Conservation (phyloP, 225 moss, liverwort and hornwort genomes). For the Bryum argenteum region DNA sequence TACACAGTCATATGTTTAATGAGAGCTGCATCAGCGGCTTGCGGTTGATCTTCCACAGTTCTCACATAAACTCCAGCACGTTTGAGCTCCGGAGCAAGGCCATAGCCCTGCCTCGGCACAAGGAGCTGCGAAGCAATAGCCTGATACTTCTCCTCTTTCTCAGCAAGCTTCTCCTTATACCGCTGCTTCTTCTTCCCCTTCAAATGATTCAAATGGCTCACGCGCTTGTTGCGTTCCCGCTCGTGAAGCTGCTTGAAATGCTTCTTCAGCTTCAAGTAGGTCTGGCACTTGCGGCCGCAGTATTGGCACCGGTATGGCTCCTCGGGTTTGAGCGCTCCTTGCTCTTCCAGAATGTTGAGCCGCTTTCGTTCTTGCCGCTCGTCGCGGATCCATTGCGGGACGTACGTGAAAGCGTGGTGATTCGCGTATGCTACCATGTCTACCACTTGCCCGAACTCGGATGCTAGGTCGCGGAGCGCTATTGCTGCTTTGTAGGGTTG, state of each 20-base stretch:
- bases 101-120: conserved; percentile 77
- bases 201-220: conserved; percentile 54
- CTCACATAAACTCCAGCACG: conserved; percentile 80
- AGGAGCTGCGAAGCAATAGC: conserved; percentile 65
- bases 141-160: conserved; percentile 69
- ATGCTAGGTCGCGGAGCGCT: conserved; percentile 65
- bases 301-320: conserved; percentile 74
- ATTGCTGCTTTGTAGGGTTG: conserved; percentile 77
- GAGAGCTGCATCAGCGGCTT: conserved; percentile 90
- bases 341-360: conserved; percentile 64
- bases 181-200: conserved; percentile 70
- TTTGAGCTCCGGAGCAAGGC: conserved; percentile 76
- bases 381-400: conserved; percentile 83
- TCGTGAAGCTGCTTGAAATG: conserved; percentile 97
- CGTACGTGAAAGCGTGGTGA: conserved; percentile 73
- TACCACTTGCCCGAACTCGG: conserved; percentile 79
- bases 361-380: conserved; percentile 75
- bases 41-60: conserved; percentile 86
- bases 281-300: conserved; percentile 76
- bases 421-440: conserved; percentile 96
- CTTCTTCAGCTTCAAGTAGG: conserved; percentile 69
- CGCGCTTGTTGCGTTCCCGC: conserved; percentile 81
- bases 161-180: conserved; percentile 60
- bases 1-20: conserved; percentile 78
- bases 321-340: conserved; percentile 58